These are phyloP conservation scores for Trichoderma hamatum DNA, from an alignment of 2,329 filamentous ascomycete genomes.

Conservation along the genomic window DNA sequence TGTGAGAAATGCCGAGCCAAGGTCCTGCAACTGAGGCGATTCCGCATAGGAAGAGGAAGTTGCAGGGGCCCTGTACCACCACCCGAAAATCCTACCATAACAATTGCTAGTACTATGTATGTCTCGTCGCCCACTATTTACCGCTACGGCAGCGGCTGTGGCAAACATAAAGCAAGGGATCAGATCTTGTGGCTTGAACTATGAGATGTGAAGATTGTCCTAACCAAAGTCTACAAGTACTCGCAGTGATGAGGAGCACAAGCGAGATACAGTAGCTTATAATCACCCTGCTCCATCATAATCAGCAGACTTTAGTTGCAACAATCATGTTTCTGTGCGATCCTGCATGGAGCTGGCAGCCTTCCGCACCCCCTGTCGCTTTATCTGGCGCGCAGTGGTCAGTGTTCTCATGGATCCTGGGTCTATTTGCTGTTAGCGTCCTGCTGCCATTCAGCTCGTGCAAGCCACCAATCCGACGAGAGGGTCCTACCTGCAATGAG, in stretches of 20 bases:
- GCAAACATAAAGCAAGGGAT: constrained; percentile 5
- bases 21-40: background rate
- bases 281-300: background rate
- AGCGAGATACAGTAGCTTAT: background rate
- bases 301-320: background rate
- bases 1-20: background rate
- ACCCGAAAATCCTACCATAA: background rate
- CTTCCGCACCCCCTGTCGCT: constrained; percentile 20
- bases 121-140: background rate
- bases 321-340: constrained; percentile 3
- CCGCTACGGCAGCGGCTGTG: constrained; percentile 17
- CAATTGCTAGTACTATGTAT: background rate
- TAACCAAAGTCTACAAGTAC: background rate
- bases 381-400: background rate
- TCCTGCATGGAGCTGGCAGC: constrained; percentile 11
- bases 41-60: background rate
- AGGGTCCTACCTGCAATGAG: background rate
- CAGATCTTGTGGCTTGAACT: constrained; percentile 20
- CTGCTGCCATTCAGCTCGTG: constrained; percentile 25
- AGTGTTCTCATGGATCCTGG: constrained; percentile 22
- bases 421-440: constrained; percentile 27
- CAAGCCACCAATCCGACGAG: constrained; percentile 23
- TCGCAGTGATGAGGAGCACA: constrained; percentile 1
- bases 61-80: background rate
- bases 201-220: background rate